phyloP scores from a whole-genome alignment of 2,329 filamentous ascomycete genomes.

The Alternaria brassicae region DNA sequence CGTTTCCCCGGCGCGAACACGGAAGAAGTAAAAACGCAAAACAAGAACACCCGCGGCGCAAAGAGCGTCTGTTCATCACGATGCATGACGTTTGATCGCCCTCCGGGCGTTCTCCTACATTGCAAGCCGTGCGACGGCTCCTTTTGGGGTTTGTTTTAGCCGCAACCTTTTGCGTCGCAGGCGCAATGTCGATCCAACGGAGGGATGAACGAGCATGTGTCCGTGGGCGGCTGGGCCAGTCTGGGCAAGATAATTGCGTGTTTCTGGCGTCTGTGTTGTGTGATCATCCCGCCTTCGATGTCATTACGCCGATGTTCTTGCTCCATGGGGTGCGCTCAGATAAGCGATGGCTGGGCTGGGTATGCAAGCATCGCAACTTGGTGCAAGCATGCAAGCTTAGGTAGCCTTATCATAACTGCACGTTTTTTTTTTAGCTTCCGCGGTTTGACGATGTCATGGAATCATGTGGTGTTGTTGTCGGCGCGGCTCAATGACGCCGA shows the following conservation, averaged over 20 bases:
- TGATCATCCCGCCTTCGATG: constrained; percentile 9
- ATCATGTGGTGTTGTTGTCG: background rate
- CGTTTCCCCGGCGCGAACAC: constrained; percentile 2
- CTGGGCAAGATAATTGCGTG: constrained; percentile 2
- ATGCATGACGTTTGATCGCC: constrained; percentile 2
- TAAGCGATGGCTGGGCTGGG: constrained; percentile 1
- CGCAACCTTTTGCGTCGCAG: constrained; percentile 4
- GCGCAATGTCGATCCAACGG: constrained; percentile 4
- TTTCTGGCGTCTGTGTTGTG: background rate
- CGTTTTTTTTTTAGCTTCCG: constrained; percentile 15
- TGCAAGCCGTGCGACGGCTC: background rate
- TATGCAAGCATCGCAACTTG: background rate
- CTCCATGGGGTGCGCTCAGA: background rate
- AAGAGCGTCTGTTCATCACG: background rate
- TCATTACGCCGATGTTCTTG: constrained; percentile 5
- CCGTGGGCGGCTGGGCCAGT: background rate
- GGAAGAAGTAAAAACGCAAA: background rate
- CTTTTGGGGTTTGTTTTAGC: background rate
- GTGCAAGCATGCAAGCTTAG: background rate
- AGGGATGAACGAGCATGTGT: background rate
- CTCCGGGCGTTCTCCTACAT: background rate
- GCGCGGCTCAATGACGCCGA: constrained; percentile 11
- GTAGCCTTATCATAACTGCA: constrained; percentile 3
- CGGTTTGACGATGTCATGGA: constrained; percentile 7
- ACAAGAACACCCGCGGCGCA: background rate